Evolutionary conservation across 306 rosid species (phyloP).

Genomic region (Medicago truncatula): MtrunA17r5.0-ANR NC_053044.1:40236501-40237000

Average conservation of each 20-base stretch:
- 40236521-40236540: conserved; percentile 24
- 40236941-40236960: conserved; percentile 85
- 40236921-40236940: conserved; percentile 90
- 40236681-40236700: conserved; percentile 58
- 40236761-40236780: conserved; percentile 64
- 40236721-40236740: conserved; percentile 56
- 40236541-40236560: conserved; percentile 14
- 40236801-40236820: conserved; percentile 80
- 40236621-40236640: conserved; percentile 87
- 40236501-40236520: conserved; percentile 30
- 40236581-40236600: neutral
- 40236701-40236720: conserved; percentile 50
- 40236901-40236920: conserved; percentile 85
- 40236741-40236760: conserved; percentile 67
- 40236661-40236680: conserved; percentile 59
- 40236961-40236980: conserved; percentile 33
- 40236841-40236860: conserved; percentile 92
- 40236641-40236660: conserved; percentile 82
- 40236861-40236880: conserved; percentile 96
- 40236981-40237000: conserved; percentile 37
- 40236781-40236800: conserved; percentile 60
- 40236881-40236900: conserved; percentile 92
- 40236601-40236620: conserved; percentile 53
- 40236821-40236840: conserved; percentile 84
- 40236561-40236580: neutral